Evolutionary conservation across 2,329 filamentous ascomycete genomes (phyloP).

Genomic region (Microdochium bolleyi): DNA sequence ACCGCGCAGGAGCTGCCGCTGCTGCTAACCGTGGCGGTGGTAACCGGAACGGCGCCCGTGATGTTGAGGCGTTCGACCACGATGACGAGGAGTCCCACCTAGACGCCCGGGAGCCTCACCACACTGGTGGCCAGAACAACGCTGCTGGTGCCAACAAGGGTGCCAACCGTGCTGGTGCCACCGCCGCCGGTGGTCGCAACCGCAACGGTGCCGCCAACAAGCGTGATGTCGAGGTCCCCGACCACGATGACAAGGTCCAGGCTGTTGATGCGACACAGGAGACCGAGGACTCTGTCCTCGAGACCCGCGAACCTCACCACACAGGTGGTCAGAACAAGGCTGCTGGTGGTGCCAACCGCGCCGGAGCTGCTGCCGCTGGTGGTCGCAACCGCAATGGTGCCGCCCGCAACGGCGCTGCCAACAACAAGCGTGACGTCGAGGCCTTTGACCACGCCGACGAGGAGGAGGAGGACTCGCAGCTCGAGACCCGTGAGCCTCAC

Average conservation of each 20-base stretch:
- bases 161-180: not conserved
- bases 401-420: not conserved
- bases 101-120: not conserved
- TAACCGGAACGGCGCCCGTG: not conserved
- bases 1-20: not conserved
- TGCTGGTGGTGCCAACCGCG: not conserved
- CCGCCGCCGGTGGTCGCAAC: not conserved
- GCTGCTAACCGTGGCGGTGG: not conserved
- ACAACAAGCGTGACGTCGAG: not conserved
- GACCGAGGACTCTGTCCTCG: not conserved
- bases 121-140: not conserved
- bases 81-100: not conserved
- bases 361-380: not conserved
- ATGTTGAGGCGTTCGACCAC: slow-evolving; percentile 1
- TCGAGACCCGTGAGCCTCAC: not conserved
- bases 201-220: not conserved
- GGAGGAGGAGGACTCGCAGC: not conserved
- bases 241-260: too few relatives aligned
- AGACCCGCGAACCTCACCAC: not conserved
- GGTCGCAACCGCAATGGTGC: not conserved
- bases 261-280: too few relatives aligned
- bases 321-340: not conserved
- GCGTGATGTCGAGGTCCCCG: not conserved
- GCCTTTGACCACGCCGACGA: not conserved
- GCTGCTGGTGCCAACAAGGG: not conserved